Conservation (phyloP, 164 flowering plant genomes). For the Protea cynaroides region DNA sequence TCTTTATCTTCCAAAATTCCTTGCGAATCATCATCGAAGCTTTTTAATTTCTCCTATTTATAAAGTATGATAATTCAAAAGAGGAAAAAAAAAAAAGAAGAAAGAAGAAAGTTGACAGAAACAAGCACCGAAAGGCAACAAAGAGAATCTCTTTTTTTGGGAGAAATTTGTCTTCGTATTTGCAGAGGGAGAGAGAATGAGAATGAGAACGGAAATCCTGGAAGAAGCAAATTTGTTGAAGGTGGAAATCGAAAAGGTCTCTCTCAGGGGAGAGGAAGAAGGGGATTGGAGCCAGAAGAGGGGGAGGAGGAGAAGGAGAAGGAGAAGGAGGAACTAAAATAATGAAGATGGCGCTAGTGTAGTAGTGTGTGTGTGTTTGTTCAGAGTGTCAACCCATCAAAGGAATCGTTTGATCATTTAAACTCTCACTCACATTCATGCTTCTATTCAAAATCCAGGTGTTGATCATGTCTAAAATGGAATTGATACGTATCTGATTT, state of each 20-base stretch:
- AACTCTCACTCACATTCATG: too few relatives aligned
- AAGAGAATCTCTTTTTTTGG: background rate
- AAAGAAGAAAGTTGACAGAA: background rate
- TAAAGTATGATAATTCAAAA: background rate
- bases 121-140: background rate
- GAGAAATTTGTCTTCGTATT: too few relatives aligned
- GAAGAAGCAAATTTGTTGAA: background rate
- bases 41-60: background rate
- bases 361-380: too few relatives aligned
- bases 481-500: too few relatives aligned
- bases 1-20: background rate
- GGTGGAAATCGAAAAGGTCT: background rate
- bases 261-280: background rate
- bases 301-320: background rate
- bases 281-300: too few relatives aligned
- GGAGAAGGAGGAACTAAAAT: too few relatives aligned
- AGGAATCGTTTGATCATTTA: too few relatives aligned
- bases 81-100: too few relatives aligned
- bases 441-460: too few relatives aligned
- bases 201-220: background rate
- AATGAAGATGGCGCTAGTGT: too few relatives aligned
- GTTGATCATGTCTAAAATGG: too few relatives aligned
- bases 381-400: too few relatives aligned
- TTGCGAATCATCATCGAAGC: background rate
- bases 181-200: conserved; percentile 1